These are phyloP conservation scores for Mortierella sp. DNA, from an alignment of 371 early-diverging fungal species.

Conservation along the genomic window DNA sequence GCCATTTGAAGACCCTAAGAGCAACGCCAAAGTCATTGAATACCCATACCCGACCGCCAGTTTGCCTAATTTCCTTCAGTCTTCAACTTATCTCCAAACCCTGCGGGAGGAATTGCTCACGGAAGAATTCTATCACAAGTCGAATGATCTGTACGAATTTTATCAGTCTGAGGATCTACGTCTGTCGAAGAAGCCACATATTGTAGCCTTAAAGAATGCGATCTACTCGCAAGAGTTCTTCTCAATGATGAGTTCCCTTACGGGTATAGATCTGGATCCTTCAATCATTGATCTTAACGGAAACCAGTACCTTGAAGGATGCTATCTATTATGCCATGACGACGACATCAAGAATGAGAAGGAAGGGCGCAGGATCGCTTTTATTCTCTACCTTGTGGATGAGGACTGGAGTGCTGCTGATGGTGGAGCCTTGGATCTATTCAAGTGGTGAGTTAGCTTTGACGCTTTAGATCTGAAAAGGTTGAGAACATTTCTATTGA, in stretches of 20 bases:
- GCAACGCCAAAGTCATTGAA: conserved; percentile 30
- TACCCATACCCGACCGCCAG: conserved; percentile 64
- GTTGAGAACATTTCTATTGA: not conserved
- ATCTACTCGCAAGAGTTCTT: conserved; percentile 67
- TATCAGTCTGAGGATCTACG: conserved; percentile 72
- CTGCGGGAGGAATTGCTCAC: conserved; percentile 61
- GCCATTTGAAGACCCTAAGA: conserved; percentile 34
- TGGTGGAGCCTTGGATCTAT: conserved; percentile 75
- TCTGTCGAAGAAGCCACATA: conserved; percentile 51
- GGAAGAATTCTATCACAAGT: conserved; percentile 64
- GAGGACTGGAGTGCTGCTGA: conserved; percentile 70
- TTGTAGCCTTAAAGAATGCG: conserved; percentile 61
- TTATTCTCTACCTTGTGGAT: conserved; percentile 78
- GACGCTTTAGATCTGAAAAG: not conserved
- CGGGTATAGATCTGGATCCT: conserved; percentile 65
- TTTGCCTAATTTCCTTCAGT: conserved; percentile 59
- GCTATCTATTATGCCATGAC: conserved; percentile 78
- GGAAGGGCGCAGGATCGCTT: conserved; percentile 73
- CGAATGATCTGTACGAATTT: conserved; percentile 79
- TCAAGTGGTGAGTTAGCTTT: conserved; percentile 49
- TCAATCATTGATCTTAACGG: conserved; percentile 70
- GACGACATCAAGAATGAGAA: conserved; percentile 75
- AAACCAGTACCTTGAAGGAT: conserved; percentile 69
- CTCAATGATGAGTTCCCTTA: conserved; percentile 63
- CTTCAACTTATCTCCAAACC: conserved; percentile 56